Evolutionary conservation across 208 protist species (phyloP).

Genomic region (Wallacemonas collosoma): DNA sequence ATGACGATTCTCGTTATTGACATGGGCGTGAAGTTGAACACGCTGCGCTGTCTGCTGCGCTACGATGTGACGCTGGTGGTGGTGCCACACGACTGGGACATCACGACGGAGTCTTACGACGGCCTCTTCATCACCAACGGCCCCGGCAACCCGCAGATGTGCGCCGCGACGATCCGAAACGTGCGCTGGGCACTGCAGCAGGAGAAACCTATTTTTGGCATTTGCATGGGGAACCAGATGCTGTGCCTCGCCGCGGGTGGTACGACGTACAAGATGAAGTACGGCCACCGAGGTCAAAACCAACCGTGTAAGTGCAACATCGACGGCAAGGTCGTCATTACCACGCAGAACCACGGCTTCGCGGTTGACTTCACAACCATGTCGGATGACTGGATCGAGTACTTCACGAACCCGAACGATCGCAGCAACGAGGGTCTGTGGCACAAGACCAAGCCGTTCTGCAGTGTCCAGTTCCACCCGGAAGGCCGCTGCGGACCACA

Average conservation of each 20-base stretch:
- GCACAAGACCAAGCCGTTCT: conserved; percentile 96
- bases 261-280: conserved; percentile 98
- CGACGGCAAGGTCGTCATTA: conserved; percentile 94
- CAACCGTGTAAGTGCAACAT: conserved; percentile 93
- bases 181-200: conserved; percentile 88
- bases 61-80: conserved; percentile 87
- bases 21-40: conserved; percentile 96
- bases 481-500: conserved; percentile 96
- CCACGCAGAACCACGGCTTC: conserved; percentile 98
- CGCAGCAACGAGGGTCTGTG: conserved; percentile 96
- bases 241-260: conserved; percentile 93
- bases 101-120: conserved; percentile 94
- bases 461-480: conserved; percentile 98
- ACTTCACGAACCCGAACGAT: conserved; percentile 98
- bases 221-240: conserved; percentile 99
- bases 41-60: conserved; percentile 91
- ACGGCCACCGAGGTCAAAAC: conserved; percentile 99
- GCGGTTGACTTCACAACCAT: conserved; percentile 95
- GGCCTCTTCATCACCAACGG: conserved; percentile 98
- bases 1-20: conserved; percentile 92
- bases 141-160: conserved; percentile 92
- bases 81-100: conserved; percentile 96
- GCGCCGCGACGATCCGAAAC: conserved; percentile 92
- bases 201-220: conserved; percentile 97
- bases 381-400: conserved; percentile 94